Base-by-base conservation (phyloP, 2,329 filamentous ascomycete genomes). In the Akanthomyces uredinophilus region DNA sequence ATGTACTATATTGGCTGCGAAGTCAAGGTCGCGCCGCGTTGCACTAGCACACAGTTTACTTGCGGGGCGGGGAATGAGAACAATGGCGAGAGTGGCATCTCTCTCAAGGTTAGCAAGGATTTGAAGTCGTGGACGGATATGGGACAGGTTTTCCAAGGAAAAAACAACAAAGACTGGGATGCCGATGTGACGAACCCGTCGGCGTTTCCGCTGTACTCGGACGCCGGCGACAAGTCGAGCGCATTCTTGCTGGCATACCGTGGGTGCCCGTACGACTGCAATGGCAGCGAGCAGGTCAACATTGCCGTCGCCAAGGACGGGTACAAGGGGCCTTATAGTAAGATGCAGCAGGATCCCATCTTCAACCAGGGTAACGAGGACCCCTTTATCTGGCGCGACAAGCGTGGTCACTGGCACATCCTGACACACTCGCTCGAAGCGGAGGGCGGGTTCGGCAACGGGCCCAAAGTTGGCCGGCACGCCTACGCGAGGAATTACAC, bases 1-100 rank as follows among this genome's bases (percentile, higher is more conserved):
- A 64, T 82, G 1, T 80, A 80, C 63, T 71, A 73, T 24, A 82
- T 81, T 44, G 79, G 79, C 5, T 66, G n/a, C 55, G 60, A 1
- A 63, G 35, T 67, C 64, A 44, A 63, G 1, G 59, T 63, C 0
- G 27, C 63, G 1, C 60, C 62, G 14, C 59, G 35, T 10, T 68
- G 66, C 46, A 55, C 61, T 1, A n/a, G 47, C 0, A 56, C 63
- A 24, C 32, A 49, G 16, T 67, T 68, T 46, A 64, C 64, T 1
- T 68, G 67, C 46, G 67, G 67, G 8, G 63, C 65, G 13, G 63
- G 66, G 5, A 68, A 68, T 29, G 13, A 44, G 13, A 66, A 67
- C 13, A 68, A 68, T 39, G 66, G 66, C 49, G 66, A 68, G 49
- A 67, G 65, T 29, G 65, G 67, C 14, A 68, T 75, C 64, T 74